Conservation (phyloP, 129 eudicot species). For the Saposhnikovia divaricata region DNA sequence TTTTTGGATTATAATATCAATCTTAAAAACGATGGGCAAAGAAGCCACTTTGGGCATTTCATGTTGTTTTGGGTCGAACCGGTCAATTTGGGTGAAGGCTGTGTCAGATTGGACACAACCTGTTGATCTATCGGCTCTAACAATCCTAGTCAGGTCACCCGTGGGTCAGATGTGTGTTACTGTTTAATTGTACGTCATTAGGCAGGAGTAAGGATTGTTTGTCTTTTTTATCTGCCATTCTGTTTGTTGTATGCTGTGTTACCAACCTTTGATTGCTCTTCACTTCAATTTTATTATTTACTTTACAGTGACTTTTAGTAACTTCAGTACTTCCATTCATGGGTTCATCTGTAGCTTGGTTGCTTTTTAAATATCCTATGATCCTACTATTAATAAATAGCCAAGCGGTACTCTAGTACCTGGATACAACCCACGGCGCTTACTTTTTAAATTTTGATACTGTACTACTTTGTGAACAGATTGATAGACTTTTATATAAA, state of each 20-base stretch:
- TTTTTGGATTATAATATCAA: no score
- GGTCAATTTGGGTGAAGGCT: neutral
- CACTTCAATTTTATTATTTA: no score
- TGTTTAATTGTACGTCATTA: neutral
- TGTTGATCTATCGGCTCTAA: no score
- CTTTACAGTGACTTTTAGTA: neutral
- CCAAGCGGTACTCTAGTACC: neutral
- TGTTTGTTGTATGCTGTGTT: neutral
- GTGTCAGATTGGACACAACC: neutral
- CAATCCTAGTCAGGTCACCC: neutral
- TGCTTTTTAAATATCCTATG: neutral
- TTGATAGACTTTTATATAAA: neutral
- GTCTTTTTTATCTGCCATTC: neutral
- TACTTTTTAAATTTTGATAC: neutral
- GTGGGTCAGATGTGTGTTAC: neutral
- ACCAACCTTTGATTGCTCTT: no score
- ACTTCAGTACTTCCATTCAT: neutral
- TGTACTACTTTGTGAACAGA: neutral
- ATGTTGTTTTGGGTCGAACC: neutral
- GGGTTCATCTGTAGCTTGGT: neutral
- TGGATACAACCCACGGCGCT: neutral
- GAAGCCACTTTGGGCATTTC: neutral
- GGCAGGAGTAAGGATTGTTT: neutral
- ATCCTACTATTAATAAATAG: neutral
- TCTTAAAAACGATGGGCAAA: neutral